phyloP scores from a whole-genome alignment of 768 basidiomycete species.

The Hydnomerulius pinastri region DNA sequence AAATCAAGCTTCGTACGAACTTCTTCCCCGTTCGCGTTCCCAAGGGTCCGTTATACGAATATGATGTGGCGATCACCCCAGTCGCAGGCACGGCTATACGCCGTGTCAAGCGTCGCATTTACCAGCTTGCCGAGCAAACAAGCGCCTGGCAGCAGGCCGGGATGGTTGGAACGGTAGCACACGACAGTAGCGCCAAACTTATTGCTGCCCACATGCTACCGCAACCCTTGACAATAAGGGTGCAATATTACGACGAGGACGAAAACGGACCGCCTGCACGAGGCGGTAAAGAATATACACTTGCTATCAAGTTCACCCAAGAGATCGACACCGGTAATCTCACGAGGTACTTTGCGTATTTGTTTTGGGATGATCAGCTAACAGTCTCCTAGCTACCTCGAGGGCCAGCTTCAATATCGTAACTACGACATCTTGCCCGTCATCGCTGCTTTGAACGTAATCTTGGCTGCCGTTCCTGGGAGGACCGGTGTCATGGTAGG shows the following conservation, averaged over 20 bases:
- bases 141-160: constrained; percentile 42
- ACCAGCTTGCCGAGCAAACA: constrained; percentile 48
- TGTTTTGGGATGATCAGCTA: neutral
- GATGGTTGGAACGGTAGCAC: constrained; percentile 44
- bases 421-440: constrained; percentile 48
- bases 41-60: constrained; percentile 48
- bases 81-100: constrained; percentile 30
- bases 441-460: constrained; percentile 51
- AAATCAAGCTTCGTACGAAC: constrained; percentile 52
- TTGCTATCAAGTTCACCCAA: constrained; percentile 45
- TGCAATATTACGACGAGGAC: constrained; percentile 49
- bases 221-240: constrained; percentile 41
- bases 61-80: constrained; percentile 46
- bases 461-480: constrained; percentile 47
- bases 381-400: constrained; percentile 41
- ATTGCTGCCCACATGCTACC: constrained; percentile 43
- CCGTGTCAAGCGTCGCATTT: constrained; percentile 48
- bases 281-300: constrained; percentile 43
- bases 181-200: constrained; percentile 49
- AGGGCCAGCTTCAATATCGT: constrained; percentile 43
- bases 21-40: constrained; percentile 54
- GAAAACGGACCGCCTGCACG: constrained; percentile 32
- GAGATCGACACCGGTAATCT: constrained; percentile 47
- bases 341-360: constrained; percentile 33
- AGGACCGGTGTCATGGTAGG: constrained; percentile 54